phyloP scores from a whole-genome alignment of 768 basidiomycete genomes.

The Boletus sp. region DNA sequence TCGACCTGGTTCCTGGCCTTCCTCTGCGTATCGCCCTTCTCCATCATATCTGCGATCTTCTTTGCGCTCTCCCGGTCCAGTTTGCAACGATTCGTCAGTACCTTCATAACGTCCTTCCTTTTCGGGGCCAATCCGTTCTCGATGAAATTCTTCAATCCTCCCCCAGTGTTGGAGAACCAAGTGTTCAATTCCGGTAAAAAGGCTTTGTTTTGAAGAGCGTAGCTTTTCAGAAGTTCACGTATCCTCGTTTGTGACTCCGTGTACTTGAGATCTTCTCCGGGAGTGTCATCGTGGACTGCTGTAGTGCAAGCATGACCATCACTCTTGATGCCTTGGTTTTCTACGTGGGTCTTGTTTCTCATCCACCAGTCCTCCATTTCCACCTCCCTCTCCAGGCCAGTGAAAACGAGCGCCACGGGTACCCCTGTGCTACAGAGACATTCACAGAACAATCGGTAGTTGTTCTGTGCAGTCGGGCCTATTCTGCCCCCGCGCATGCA shows the following conservation, averaged over 20 bases:
- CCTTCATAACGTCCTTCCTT: slow-evolving; percentile 10
- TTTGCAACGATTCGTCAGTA: slow-evolving; percentile 22
- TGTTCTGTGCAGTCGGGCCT: slow-evolving; percentile 34
- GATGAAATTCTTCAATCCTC: slow-evolving; percentile 14
- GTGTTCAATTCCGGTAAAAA: slow-evolving; percentile 8
- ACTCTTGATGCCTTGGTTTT: slow-evolving; percentile 21
- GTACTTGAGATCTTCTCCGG: slow-evolving; percentile 15
- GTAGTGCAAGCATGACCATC: slow-evolving; percentile 32
- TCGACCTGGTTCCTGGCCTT: too few species aligned
- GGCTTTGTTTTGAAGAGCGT: slow-evolving; percentile 8
- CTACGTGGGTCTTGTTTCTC: slow-evolving; percentile 23
- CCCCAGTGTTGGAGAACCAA: slow-evolving; percentile 16
- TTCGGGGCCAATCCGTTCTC: slow-evolving; percentile 6
- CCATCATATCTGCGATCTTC: slow-evolving; percentile 19
- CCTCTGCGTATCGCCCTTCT: neutral
- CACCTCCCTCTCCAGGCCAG: slow-evolving; percentile 36
- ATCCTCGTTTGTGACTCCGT: slow-evolving; percentile 19
- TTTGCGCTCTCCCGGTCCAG: slow-evolving; percentile 24
- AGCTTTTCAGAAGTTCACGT: slow-evolving; percentile 12
- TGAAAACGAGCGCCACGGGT: slow-evolving; percentile 39
- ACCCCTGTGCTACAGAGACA: slow-evolving; percentile 38
- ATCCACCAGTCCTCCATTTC: slow-evolving; percentile 36
- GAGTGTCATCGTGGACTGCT: slow-evolving; percentile 12
- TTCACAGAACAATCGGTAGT: slow-evolving; percentile 40
- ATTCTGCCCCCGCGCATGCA: slow-evolving; percentile 40